These are phyloP conservation scores for Tetrahymena elliotti DNA, from an alignment of 73 alveolate genomes.

Conservation along the genomic window DNA sequence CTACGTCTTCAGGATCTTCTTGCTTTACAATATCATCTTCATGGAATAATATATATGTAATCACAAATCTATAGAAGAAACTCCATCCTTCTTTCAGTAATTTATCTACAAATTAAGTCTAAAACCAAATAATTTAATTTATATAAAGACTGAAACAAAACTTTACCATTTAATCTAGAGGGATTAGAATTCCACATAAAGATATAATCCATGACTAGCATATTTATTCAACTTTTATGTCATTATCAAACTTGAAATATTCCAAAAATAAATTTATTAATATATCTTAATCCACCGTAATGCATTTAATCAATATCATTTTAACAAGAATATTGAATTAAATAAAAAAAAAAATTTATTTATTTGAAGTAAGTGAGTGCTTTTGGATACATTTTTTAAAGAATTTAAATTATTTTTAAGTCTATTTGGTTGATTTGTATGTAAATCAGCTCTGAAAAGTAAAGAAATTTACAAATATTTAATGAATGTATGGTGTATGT, in stretches of 20 bases:
- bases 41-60: not conserved
- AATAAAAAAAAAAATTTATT: too few relatives aligned
- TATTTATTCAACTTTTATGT: not conserved
- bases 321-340: too few relatives aligned
- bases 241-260: not conserved
- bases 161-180: not conserved
- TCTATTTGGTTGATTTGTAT: not conserved
- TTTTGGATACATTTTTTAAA: too few relatives aligned
- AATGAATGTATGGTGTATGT: not conserved
- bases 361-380: too few relatives aligned
- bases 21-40: not conserved
- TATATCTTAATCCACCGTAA: not conserved
- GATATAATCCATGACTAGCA: not conserved
- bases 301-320: too few relatives aligned
- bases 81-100: not conserved
- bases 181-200: not conserved
- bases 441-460: too few relatives aligned
- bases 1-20: not conserved
- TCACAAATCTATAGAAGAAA: not conserved
- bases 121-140: not conserved
- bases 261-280: too few relatives aligned
- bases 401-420: too few relatives aligned
- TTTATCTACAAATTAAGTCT: not conserved
- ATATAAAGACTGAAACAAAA: not conserved
- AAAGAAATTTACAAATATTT: not conserved